phyloP scores from a whole-genome alignment of 176 grass and related monocot genomes.

The Zea luxurians region DNA sequence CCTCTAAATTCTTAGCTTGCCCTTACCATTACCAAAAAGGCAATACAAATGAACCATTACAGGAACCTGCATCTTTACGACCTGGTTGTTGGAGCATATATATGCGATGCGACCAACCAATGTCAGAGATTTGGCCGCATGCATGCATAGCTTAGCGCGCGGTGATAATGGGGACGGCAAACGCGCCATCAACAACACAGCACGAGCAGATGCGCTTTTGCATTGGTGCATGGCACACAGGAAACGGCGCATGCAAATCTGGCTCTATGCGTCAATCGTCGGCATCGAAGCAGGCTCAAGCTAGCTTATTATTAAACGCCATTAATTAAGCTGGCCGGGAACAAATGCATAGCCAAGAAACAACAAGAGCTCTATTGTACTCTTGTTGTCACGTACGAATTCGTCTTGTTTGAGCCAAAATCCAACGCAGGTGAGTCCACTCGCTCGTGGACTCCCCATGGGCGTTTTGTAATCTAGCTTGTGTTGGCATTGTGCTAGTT shows the following conservation, averaged over 20 bases:
- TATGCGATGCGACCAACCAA: background rate
- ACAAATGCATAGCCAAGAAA: conserved; percentile 40
- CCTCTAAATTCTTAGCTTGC: too few species aligned
- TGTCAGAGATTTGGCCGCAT: background rate
- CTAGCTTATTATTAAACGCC: background rate
- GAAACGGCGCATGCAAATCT: background rate
- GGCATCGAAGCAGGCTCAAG: conserved; percentile 18
- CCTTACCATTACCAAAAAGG: too few species aligned
- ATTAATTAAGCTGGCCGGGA: background rate
- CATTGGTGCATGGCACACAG: conserved; percentile 10
- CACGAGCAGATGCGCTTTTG: conserved; percentile 18
- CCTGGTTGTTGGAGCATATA: too few species aligned
- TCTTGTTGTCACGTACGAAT: conserved; percentile 1
- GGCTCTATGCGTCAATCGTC: conserved; percentile 13
- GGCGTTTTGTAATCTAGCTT: background rate
- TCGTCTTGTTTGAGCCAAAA: background rate
- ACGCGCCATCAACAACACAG: background rate
- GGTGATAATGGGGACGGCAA: background rate
- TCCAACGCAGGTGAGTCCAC: conserved; percentile 2
- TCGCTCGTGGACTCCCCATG: conserved; percentile 27
- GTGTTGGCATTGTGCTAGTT: conserved; percentile 16
- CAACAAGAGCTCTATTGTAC: conserved; percentile 14
- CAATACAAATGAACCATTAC: too few species aligned
- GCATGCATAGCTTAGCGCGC: background rate
- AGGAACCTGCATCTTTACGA: too few species aligned